phyloP scores from a whole-genome alignment of 73 alveolate genomes.

The Blepharisma japonicum region DNA sequence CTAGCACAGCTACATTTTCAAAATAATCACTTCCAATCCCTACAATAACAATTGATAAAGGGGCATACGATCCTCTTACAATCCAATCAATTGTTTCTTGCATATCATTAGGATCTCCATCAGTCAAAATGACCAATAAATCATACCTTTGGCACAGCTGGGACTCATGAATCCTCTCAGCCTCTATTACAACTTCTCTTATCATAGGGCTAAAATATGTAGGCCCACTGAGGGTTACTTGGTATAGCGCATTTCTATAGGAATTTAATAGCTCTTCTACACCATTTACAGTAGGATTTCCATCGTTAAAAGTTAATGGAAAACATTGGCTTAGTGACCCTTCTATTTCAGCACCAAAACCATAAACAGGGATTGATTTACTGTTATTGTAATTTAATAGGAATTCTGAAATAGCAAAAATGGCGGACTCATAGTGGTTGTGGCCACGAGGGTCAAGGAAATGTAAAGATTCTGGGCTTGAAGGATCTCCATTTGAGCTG shows the following conservation, averaged over 20 bases:
- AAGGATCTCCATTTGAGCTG: conserved; percentile 74
- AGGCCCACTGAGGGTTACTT: conserved; percentile 71
- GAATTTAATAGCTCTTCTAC: conserved; percentile 63
- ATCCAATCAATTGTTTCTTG: conserved; percentile 46
- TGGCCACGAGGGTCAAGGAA: conserved; percentile 46
- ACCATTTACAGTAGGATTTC: conserved; percentile 65
- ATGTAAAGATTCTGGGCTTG: conserved; percentile 57
- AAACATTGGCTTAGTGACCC: conserved; percentile 60
- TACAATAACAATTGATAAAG: conserved; percentile 79
- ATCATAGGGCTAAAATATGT: conserved; percentile 69
- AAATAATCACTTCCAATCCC: conserved; percentile 88
- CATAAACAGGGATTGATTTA: conserved; percentile 75
- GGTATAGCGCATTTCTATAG: conserved; percentile 54
- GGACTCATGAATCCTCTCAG: conserved; percentile 26
- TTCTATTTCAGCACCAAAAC: conserved; percentile 73
- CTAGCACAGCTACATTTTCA: conserved; percentile 69
- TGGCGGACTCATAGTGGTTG: conserved; percentile 73
- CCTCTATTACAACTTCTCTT: conserved; percentile 54
- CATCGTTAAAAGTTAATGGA: conserved; percentile 56
- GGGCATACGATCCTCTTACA: conserved; percentile 70
- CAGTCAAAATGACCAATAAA: conserved; percentile 88
- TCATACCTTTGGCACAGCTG: conserved; percentile 54
- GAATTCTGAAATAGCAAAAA: conserved; percentile 69
- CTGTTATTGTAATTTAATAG: conserved; percentile 77
- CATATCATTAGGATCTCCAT: conserved; percentile 94